Percentiles rank a stretch among this genome's conserved stretches.
Evolutionary conservation across 192 early-diverging fungal genomes (phyloP).

Genomic region (Pilobolus umbonatus): DNA sequence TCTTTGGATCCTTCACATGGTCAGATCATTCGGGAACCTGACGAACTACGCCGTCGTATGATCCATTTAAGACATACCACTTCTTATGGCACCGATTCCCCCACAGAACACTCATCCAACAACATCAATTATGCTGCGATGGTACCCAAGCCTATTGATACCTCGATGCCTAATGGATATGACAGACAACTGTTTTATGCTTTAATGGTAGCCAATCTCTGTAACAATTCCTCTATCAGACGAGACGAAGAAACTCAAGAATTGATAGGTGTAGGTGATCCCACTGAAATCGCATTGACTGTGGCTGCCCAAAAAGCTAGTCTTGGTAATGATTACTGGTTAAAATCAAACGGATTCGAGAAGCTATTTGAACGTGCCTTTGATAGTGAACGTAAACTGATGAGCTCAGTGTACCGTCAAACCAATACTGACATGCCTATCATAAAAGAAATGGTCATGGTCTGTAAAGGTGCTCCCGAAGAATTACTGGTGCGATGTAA

Average conservation of each 20-base stretch:
- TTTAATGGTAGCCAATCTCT: slow-evolving; percentile 73
- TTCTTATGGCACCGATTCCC: not conserved
- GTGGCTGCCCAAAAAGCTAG: slow-evolving; percentile 83
- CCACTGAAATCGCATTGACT: slow-evolving; percentile 92
- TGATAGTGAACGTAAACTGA: slow-evolving; percentile 92
- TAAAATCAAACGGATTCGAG: slow-evolving; percentile 20
- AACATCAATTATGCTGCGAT: slow-evolving; percentile 12
- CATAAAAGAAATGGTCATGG: slow-evolving; percentile 32
- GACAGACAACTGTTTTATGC: slow-evolving; percentile 24
- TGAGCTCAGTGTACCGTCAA: slow-evolving; percentile 74
- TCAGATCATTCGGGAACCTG: slow-evolving; percentile 13
- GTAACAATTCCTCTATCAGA: slow-evolving; percentile 79
- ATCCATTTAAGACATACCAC: slow-evolving; percentile 32
- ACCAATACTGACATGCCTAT: slow-evolving; percentile 4
- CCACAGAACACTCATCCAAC: not conserved
- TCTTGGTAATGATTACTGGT: slow-evolving; percentile 62
- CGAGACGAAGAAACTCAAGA: slow-evolving; percentile 16
- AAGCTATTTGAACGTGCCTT: slow-evolving; percentile 83
- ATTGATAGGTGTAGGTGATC: slow-evolving; percentile 82
- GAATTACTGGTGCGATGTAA: slow-evolving; percentile 68
- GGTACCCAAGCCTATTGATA: slow-evolving; percentile 19
- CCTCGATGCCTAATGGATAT: not conserved
- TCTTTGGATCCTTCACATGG: slow-evolving; percentile 45
- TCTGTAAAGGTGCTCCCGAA: slow-evolving; percentile 93
- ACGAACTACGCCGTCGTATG: slow-evolving; percentile 23